Evolutionary conservation across 1,139 yeast species (phyloP), one percentile per base, ranked within the genome.

Genomic region (Kodamaea plutei): DNA sequence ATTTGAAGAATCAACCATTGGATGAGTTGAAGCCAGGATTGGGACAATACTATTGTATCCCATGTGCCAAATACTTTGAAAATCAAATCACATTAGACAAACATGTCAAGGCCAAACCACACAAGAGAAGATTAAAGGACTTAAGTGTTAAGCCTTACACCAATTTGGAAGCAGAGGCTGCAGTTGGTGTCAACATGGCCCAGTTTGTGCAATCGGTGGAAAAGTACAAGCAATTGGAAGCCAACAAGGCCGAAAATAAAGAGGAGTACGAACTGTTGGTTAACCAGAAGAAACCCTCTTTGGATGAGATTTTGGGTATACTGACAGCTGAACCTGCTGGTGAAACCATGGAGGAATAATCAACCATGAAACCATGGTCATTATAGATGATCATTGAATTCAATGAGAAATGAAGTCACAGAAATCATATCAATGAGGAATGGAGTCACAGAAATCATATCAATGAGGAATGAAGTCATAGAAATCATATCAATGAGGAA

Each of bases 1-100:
- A 69, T 30, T 66, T 89, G 38, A 74, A 83, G 53, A 76, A 84
- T 53, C 97, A 89, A 59, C 84, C 87, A 8, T 58, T 84, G 35
- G 96, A 91, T 57, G 97, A 89, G 61, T 78, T 78, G 30, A 82
- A 82, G 53, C 91, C 96, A 1, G 98, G 98, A 4, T 63, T 91
- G 45, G 98, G 96, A 11, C 97, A 91, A 60, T 83, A 78, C 58
- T 91, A 87, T 58, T 91, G 97, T 59, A 73, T 91, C 35, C 95
- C 88, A 44, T 91, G 98, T 68, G 95, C 95, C 32, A 84, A 82
- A 57, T 87, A 91, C 57, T 87, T 78, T 51, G 96, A 89, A 52
- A 80, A 80, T 38, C 89, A 83, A 34, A 56, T 61, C 25, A 84
- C 95, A 9, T 67, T 84, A 39, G 77, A 76, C 42, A 71, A 80